A percentile compares a stretch with the other conserved stretches of the same genome.
phyloP scores from a whole-genome alignment of 371 early-diverging fungal genomes.

The Circinella minor region DNA sequence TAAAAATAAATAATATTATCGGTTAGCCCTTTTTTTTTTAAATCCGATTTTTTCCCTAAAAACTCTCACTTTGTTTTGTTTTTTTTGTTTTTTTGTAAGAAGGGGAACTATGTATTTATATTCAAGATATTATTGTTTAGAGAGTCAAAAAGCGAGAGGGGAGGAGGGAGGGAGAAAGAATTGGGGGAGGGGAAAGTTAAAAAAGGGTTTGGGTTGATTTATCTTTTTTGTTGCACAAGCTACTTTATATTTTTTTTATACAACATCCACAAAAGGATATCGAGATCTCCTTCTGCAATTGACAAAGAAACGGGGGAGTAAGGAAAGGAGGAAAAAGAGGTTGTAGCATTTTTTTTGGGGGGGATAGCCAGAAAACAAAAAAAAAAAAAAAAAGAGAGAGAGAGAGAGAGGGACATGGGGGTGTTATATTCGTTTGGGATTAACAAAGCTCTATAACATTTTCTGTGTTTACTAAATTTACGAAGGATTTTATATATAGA shows the following conservation, averaged over 20 bases:
- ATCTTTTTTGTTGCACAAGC: conserved; percentile 5
- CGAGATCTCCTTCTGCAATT: not conserved
- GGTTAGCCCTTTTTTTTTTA: no score
- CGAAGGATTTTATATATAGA: not conserved
- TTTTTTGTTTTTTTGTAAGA: no score
- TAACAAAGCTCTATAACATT: not conserved
- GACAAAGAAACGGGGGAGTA: not conserved
- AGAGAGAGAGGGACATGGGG: not conserved
- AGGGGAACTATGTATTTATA: no score
- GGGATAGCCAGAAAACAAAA: not conserved
- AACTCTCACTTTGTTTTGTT: no score
- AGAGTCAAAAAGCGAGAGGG: no score
- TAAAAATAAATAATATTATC: no score
- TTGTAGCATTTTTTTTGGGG: not conserved
- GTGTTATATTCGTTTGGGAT: conserved; percentile 1
- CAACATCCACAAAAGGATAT: conserved; percentile 1
- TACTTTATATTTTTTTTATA: conserved; percentile 11
- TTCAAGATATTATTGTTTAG: no score
- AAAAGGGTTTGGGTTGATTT: conserved; percentile 3
- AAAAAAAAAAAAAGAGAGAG: not conserved
- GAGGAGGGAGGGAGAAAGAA: not conserved
- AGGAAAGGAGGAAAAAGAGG: not conserved
- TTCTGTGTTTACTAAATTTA: conserved; percentile 7
- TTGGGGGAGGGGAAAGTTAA: not conserved
- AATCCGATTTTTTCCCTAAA: no score